Evolutionary conservation across 345 rosid genomes (phyloP), one percentile per base, ranked within the genome.

Genomic region (Lagerstroemia speciosa): DNA sequence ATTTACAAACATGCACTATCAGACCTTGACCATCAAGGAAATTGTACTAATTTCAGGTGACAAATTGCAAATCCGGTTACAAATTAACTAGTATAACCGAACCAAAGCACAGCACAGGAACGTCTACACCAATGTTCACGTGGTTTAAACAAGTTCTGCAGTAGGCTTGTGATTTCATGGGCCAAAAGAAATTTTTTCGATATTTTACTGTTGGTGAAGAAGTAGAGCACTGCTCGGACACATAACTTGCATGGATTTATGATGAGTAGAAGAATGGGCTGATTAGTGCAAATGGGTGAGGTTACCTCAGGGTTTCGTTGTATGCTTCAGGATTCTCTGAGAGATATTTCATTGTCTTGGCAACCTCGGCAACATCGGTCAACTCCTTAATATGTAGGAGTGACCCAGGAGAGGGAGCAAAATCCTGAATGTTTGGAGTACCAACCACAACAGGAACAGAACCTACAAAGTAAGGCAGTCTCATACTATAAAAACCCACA

Each of bases 391-490:
- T 91, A 75, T 88, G 96, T 50, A 94, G 78, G 72, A 86, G 10
- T 38, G 96, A 85, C 62, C 79, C 81, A 12, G 69, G 77, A 70
- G 82, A 66, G 67, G 99, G 99, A 36, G 97, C 85, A 81, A 85
- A 94, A 14, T 94, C 99, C 79, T 83, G 82, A 62, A 89, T 91
- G 73, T 91, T 94, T 45, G 97, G 99, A 68, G 97, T 86, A 72
- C 99, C 99, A 69, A 91, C 82, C 64, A 91, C 97, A 72, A 94
- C 91, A 8, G 99, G 99, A 33, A 94, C 72, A 1, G 97, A 78
- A 77, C 99, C 97, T 94, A 72, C 48, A 61, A 82, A 29, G 55
- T 48, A 37, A 43, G 26, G 46, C 30, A 20, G 17, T 57, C 62
- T 26, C 17, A 8, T 3, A 57, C 62, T 0, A 12, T 26, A 12